phyloP scores from a whole-genome alignment of 192 early-diverging fungal species.

The Dispira simplex region DNA sequence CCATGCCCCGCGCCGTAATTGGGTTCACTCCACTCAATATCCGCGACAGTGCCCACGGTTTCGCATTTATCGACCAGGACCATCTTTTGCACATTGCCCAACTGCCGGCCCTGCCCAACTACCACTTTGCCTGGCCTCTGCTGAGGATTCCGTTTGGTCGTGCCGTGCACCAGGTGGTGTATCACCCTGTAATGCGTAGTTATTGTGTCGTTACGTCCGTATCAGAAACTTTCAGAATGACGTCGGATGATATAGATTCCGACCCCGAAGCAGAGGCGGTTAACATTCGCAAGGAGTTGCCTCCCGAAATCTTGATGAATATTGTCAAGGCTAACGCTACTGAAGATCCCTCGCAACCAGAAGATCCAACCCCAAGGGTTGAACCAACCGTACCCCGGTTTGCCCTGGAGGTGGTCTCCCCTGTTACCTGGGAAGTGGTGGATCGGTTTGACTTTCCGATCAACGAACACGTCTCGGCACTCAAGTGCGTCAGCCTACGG shows the following conservation, averaged over 20 bases:
- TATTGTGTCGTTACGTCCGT: constrained; percentile 64
- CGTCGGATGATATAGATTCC: constrained; percentile 48
- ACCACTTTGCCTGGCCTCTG: constrained; percentile 27
- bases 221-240: constrained; percentile 43
- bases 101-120: constrained; percentile 18
- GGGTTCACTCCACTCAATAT: constrained; percentile 5
- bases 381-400: constrained; percentile 43
- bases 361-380: constrained; percentile 24
- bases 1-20: not conserved
- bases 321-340: too few species aligned
- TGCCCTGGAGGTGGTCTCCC: constrained; percentile 76
- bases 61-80: constrained; percentile 22
- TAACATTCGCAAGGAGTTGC: too few species aligned
- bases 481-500: constrained; percentile 67
- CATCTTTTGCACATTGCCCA: constrained; percentile 20
- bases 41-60: constrained; percentile 18
- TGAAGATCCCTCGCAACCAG: too few species aligned
- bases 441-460: constrained; percentile 60
- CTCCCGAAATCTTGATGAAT: too few species aligned
- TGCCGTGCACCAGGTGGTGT: constrained; percentile 58
- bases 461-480: constrained; percentile 67
- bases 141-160: constrained; percentile 24
- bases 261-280: constrained; percentile 14
- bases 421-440: constrained; percentile 88
- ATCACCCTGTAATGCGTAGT: constrained; percentile 69